Evolutionary conservation across 202 grass and related monocot species (phyloP).

Genomic region (Sporobolus alterniflorus): DNA sequence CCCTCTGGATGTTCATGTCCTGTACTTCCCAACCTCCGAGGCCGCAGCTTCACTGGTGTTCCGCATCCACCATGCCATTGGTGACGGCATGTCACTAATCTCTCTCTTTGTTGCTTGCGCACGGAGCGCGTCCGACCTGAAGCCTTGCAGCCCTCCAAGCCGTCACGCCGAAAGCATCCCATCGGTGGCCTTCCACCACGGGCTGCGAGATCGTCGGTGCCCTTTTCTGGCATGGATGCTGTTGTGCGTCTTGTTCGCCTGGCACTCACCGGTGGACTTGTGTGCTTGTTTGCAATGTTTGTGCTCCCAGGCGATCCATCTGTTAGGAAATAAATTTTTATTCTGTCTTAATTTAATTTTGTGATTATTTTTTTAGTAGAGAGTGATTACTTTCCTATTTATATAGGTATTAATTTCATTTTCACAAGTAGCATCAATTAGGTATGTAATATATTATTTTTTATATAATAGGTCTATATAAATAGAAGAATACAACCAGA

Average conservation of each 20-base stretch:
- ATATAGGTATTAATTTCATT: too few species aligned
- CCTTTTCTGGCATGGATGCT: background rate
- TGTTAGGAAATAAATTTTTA: too few species aligned
- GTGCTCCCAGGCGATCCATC: slow-evolving; percentile 31
- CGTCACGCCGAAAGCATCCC: background rate
- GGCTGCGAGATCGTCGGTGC: background rate
- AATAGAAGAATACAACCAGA: too few species aligned
- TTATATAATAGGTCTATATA: too few species aligned
- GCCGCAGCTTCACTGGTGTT: slow-evolving; percentile 21
- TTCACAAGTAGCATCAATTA: too few species aligned
- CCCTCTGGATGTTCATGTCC: slow-evolving; percentile 61
- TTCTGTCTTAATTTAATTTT: too few species aligned
- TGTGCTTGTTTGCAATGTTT: slow-evolving; percentile 8
- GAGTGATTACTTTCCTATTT: too few species aligned
- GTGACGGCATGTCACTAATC: slow-evolving; percentile 53
- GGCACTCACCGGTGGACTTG: slow-evolving; percentile 52
- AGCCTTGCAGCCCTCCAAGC: background rate
- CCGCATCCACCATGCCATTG: slow-evolving; percentile 54
- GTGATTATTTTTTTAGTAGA: too few species aligned
- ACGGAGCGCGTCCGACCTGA: slow-evolving; percentile 25
- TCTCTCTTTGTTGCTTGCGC: slow-evolving; percentile 57
- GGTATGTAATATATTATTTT: too few species aligned
- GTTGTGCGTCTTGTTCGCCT: slow-evolving; percentile 18
- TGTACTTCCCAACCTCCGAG: slow-evolving; percentile 56
- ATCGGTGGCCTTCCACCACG: background rate